A percentile compares a stretch with the other conserved stretches of the same genome.
Evolutionary conservation across 257 asterid species (phyloP).

Genomic region (Rehmannia glutinosa): DNA sequence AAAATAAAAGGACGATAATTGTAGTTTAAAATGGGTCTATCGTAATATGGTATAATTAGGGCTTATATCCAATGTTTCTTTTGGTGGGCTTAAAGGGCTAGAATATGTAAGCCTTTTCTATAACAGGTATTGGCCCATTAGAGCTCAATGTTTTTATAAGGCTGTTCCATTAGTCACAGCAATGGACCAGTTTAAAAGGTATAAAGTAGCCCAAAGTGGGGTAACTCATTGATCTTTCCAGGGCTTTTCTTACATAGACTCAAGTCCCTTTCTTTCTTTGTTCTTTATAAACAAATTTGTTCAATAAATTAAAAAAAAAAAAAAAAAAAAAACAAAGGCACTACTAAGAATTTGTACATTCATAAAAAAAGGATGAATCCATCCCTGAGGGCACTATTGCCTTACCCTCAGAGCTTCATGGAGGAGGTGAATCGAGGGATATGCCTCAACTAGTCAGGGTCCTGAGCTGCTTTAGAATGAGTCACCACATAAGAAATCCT

Average conservation of each 20-base stretch:
- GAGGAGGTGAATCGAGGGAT: too few species aligned
- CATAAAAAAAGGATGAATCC: too few species aligned
- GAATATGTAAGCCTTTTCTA: background rate
- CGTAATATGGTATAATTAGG: background rate
- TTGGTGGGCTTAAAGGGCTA: slow-evolving; percentile 14
- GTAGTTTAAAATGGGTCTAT: background rate
- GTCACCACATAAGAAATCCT: too few species aligned
- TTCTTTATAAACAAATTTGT: background rate
- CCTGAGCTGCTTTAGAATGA: too few species aligned
- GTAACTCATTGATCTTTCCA: background rate
- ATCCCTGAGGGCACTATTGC: too few species aligned
- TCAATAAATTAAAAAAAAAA: background rate
- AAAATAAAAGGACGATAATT: background rate
- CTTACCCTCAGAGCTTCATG: too few species aligned
- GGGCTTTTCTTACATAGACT: background rate
- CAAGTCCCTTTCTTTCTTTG: slow-evolving; percentile 7
- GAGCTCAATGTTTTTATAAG: slow-evolving; percentile 17
- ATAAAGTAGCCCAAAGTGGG: slow-evolving; percentile 29
- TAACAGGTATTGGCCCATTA: slow-evolving; percentile 19
- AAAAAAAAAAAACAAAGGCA: slow-evolving; percentile 2
- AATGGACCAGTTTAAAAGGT: slow-evolving; percentile 22
- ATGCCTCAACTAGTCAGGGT: too few species aligned
- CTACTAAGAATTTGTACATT: slow-evolving; percentile 6
- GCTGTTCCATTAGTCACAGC: slow-evolving; percentile 26
- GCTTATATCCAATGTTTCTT: background rate